phyloP scores from a whole-genome alignment of 1,284 basidiomycete species.

The Papiliotrema fonsecae region DNA sequence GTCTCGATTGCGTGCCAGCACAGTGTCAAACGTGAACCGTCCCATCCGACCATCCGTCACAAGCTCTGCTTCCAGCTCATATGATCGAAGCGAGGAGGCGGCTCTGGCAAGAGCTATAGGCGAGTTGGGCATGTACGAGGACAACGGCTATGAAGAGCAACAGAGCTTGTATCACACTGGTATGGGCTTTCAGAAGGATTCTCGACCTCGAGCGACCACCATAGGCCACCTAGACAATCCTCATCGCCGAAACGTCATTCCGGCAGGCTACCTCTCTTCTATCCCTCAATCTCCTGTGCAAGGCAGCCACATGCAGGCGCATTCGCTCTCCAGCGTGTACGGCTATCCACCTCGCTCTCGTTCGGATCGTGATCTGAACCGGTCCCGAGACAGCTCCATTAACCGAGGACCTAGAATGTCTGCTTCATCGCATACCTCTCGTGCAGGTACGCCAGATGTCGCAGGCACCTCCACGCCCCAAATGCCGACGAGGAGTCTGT shows the following conservation, averaged over 20 bases:
- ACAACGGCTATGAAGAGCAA: constrained; percentile 6
- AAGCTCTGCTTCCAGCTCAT: constrained; percentile 63
- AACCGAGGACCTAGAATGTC: constrained; percentile 33
- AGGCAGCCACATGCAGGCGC: constrained; percentile 10
- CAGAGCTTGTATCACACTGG: constrained; percentile 9
- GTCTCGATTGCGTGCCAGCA: constrained; percentile 76
- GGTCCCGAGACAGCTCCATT: constrained; percentile 28
- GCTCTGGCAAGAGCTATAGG: constrained; percentile 34
- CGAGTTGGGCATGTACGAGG: constrained; percentile 37
- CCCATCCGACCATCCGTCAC: constrained; percentile 59
- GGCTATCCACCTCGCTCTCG: constrained; percentile 29
- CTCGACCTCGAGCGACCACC: constrained; percentile 81
- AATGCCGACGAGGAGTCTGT: constrained; percentile 88
- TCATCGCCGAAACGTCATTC: constrained; percentile 34
- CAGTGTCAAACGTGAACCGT: constrained; percentile 66
- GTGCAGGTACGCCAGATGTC: constrained; percentile 42
- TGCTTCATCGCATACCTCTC: constrained; percentile 36
- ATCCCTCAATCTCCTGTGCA: constrained; percentile 42
- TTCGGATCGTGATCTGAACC: constrained; percentile 29
- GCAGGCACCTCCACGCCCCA: constrained; percentile 52
- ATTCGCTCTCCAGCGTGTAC: constrained; percentile 13
- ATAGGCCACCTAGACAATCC: constrained; percentile 81
- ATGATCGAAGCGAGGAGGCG: constrained; percentile 57
- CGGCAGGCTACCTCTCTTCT: constrained; percentile 53
- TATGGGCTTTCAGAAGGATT: constrained; percentile 29